Base-by-base conservation (phyloP, 768 basidiomycete species). In the Mrakia frigida region DNA sequence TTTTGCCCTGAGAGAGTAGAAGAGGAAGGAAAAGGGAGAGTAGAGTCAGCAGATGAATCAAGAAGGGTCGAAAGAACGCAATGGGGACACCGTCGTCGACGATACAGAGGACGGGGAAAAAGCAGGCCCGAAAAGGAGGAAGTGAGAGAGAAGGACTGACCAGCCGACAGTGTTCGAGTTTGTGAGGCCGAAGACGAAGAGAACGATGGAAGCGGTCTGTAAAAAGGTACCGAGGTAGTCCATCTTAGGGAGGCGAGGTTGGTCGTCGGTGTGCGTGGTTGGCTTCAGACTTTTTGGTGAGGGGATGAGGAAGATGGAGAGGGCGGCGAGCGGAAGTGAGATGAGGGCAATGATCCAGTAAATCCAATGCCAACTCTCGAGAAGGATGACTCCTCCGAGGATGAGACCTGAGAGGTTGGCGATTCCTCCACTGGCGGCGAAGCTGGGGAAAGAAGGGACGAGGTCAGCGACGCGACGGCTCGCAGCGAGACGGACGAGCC, bases 141-240 rank as follows among this genome's bases (percentile, higher is more conserved):
- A 41, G 2, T 5, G 11, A 11, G 11, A 6, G 21, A 43, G 35
- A 14, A 39, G 7, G 7, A 46, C 78, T 10, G 18, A 43, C 74
- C 78, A 82, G 41, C 82, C 81, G 53, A 73, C 79, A 2, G 79
- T 76, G 4, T 80, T 81, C 21, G 81, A 81, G 50, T 81, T 75
- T 14, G 81, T 82, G 21, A 82, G 78, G n/a, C 80, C 79, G 37
- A 82, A 74, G 35, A 83, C 78, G 43, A 83, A 72, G 10, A 83
- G 71, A 25, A 81, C 56, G 77, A 81, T 80, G 3, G 79, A 76
- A 6, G 76, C 65, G 35, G 81, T 77, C 73, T 81, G 46, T 14
- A 74, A 35, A 46, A 74, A 69, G 7, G 46, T 35, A 6, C 74
- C 74, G 23, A 74, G 23, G 25, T 39, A 52, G 41, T 74, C 74